Percentiles rank a stretch among this genome's conserved stretches.
phyloP scores from a whole-genome alignment of 352 stramenopile genomes.

The Phytopythium montanum region DNA sequence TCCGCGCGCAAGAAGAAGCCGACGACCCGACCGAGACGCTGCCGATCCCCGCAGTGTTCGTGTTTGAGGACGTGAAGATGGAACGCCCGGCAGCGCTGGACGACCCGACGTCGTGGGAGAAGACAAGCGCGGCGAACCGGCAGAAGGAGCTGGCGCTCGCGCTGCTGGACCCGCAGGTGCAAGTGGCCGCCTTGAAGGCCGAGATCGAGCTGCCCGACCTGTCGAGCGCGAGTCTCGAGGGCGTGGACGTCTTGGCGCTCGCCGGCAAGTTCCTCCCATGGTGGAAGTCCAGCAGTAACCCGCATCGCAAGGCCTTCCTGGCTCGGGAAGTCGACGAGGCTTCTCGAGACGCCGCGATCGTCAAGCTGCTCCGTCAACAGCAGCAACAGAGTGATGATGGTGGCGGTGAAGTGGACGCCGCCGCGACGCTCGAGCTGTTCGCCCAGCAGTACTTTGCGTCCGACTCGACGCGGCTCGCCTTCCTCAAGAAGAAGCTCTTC shows the following conservation, averaged over 20 bases:
- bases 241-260: slow-evolving; percentile 42
- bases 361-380: slow-evolving; percentile 23
- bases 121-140: slow-evolving; percentile 28
- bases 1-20: slow-evolving; percentile 20
- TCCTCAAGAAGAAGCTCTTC: slow-evolving; percentile 51
- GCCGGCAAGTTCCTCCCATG: slow-evolving; percentile 50
- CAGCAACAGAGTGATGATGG: slow-evolving; percentile 17
- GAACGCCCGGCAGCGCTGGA: slow-evolving; percentile 21
- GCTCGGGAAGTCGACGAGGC: slow-evolving; percentile 45
- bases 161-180: slow-evolving; percentile 48
- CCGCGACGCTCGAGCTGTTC: slow-evolving; percentile 24
- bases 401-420: slow-evolving; percentile 3
- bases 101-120: slow-evolving; percentile 35
- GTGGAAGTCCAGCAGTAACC: slow-evolving; percentile 46
- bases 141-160: slow-evolving; percentile 50
- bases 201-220: slow-evolving; percentile 59
- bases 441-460: slow-evolving; percentile 47
- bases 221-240: slow-evolving; percentile 26
- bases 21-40: slow-evolving; percentile 14
- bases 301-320: slow-evolving; percentile 50
- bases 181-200: slow-evolving; percentile 52
- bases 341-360: slow-evolving; percentile 27
- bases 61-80: slow-evolving; percentile 51
- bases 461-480: slow-evolving; percentile 28
- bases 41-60: slow-evolving; percentile 20